These are phyloP conservation scores for Myxozyma monticola DNA, from an alignment of 805 yeast genomes.

Conservation along the genomic window DNA sequence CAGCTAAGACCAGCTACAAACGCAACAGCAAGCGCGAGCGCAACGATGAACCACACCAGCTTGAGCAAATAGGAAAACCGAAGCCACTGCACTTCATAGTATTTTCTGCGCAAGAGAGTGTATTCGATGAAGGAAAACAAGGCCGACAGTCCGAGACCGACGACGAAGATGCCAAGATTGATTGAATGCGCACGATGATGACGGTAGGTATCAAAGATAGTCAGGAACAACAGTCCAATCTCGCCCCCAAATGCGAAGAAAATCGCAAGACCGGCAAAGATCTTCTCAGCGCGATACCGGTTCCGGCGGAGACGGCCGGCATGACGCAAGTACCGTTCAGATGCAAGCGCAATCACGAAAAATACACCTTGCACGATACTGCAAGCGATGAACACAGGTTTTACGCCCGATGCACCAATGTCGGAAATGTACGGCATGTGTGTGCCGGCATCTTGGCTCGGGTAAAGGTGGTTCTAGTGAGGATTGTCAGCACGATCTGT, in stretches of 20 bases:
- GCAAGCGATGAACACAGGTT: conserved; percentile 81
- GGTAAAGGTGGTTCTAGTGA: conserved; percentile 15
- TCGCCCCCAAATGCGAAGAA: conserved; percentile 59
- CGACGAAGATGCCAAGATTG: conserved; percentile 74
- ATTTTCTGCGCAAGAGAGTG: conserved; percentile 47
- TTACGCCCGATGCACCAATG: conserved; percentile 82
- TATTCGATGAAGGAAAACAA: conserved; percentile 48
- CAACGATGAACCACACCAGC: conserved; percentile 62
- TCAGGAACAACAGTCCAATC: conserved; percentile 69
- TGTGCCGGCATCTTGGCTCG: conserved; percentile 41
- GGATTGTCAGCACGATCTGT: not conserved
- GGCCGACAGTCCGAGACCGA: conserved; percentile 57
- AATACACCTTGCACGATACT: conserved; percentile 76
- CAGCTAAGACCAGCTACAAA: conserved; percentile 54
- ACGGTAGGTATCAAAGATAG: conserved; percentile 66
- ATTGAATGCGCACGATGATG: conserved; percentile 56
- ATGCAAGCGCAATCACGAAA: conserved; percentile 60
- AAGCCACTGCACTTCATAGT: conserved; percentile 43
- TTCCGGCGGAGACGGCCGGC: conserved; percentile 57
- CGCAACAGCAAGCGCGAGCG: conserved; percentile 65
- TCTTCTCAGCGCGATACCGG: conserved; percentile 46
- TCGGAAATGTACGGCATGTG: conserved; percentile 71
- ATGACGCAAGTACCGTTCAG: conserved; percentile 64
- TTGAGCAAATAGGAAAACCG: conserved; percentile 52
- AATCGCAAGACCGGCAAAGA: conserved; percentile 47